phyloP scores from a whole-genome alignment of 148 eudicot species.

The Fagopyrum homotropicum region DNA sequence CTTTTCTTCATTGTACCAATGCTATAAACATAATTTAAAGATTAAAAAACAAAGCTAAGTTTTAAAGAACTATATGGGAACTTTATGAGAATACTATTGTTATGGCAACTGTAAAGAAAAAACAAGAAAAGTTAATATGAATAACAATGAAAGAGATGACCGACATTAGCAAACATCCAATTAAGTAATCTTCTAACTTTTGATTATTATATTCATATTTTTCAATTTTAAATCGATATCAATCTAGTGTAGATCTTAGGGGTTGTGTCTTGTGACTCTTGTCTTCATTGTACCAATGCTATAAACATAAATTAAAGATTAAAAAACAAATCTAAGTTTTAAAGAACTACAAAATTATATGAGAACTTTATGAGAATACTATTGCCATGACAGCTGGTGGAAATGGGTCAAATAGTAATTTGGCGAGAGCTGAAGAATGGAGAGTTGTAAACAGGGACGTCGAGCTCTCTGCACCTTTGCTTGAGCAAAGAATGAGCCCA shows the following conservation, averaged over 20 bases:
- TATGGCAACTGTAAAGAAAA: too few species aligned
- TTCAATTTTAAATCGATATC: too few species aligned
- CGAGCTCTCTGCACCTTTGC: conserved; percentile 53
- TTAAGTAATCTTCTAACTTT: conserved; percentile 70
- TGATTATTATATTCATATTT: conserved; percentile 32
- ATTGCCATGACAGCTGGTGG: conserved; percentile 6
- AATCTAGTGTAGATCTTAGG: conserved; percentile 41
- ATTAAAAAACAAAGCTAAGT: not conserved
- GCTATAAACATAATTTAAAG: not conserved
- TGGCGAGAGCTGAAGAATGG: conserved; percentile 44
- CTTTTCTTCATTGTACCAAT: not conserved
- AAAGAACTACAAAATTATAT: too few species aligned
- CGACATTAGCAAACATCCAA: not conserved
- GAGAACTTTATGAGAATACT: too few species aligned
- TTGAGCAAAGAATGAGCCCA: conserved; percentile 38
- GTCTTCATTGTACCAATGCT: not conserved
- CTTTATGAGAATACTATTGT: too few species aligned
- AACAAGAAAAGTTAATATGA: too few species aligned
- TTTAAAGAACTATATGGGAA: too few species aligned
- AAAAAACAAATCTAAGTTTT: not conserved
- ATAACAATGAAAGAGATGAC: not conserved
- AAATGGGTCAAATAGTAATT: conserved; percentile 23
- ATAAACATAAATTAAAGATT: not conserved
- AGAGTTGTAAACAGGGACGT: conserved; percentile 22
- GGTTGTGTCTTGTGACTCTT: conserved; percentile 21